Evolutionary conservation across 768 basidiomycete species (phyloP), one percentile per base, ranked within the genome.

Genomic region (Naganishia onofrii): DNA sequence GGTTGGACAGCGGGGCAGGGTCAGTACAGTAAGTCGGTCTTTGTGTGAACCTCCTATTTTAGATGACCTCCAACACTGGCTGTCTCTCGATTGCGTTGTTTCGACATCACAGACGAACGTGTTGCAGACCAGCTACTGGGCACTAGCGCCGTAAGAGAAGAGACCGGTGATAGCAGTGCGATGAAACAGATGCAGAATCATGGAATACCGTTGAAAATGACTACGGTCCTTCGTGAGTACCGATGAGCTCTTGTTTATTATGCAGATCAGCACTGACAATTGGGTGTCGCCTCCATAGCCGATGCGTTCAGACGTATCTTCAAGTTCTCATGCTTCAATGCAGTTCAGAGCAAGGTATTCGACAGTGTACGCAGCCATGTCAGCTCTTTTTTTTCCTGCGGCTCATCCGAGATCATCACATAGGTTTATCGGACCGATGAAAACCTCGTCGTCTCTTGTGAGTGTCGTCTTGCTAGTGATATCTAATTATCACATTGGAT

Each of bases 301-400:
- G 90, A 93, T 76, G 84, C 88, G 19, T 93, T 89, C 79, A 87
- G 90, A 19, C 83, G 85, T 0, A 82, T 92, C 1, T 96, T 94
- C 85, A 90, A 90, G 76, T 96, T 94, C 73, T 88, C 88, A 0
- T 86, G 89, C 3, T 97, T 97, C 84, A 98, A 98, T 78, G 88
- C 89, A 3, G 87, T 97, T 26, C 95, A 99, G 74, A 92, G 90
- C 17, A 84, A 84, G 32, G 93, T 91, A 77, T 91, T 90, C 73
- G 86, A 90, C 57, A 84, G 85, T 73, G 93, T 92, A 76, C 5
- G 57, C 2, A 69, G 87, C 42, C 6, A 55, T 44, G 26, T 13
- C 44, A 44, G 28, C 32, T 44, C 28, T 28, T 13, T 36, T 36
- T 23, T n/a, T 51, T 67, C n/a, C n/a, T 19, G 17, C 46, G 6